Evolutionary conservation across 352 stramenopile genomes (phyloP).

Genomic region (Thraustochytrium sp.): DNA sequence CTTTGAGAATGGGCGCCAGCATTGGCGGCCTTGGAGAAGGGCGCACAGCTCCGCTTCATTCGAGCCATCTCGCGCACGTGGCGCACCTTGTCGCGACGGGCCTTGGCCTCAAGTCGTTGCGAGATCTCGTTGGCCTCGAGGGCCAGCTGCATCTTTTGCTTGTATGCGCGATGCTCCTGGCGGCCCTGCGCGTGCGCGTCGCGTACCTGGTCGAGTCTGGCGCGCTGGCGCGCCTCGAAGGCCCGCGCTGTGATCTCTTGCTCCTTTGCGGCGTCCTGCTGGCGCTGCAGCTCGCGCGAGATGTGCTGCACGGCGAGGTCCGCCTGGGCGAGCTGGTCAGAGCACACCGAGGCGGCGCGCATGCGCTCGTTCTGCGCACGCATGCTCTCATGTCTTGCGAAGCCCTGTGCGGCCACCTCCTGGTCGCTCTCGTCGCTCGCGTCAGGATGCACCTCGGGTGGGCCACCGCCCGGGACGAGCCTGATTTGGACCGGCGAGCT

Average conservation of each 20-base stretch:
- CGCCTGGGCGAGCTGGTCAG: too few species aligned
- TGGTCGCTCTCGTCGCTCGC: too few species aligned
- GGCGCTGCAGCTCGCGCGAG: background rate
- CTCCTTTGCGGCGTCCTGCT: background rate
- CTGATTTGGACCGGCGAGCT: too few species aligned
- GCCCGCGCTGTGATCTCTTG: background rate
- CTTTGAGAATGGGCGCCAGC: background rate
- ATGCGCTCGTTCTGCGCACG: too few species aligned
- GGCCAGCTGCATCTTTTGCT: background rate
- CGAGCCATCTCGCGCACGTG: background rate
- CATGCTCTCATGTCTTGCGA: too few species aligned
- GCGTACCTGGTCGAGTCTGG: background rate
- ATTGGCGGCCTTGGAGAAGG: background rate
- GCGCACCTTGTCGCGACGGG: background rate
- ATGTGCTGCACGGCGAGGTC: background rate
- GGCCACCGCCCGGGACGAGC: too few species aligned
- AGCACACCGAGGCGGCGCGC: too few species aligned
- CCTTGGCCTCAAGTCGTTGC: background rate
- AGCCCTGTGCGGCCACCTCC: too few species aligned
- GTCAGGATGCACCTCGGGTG: too few species aligned
- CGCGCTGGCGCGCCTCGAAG: background rate
- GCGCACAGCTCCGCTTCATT: slow-evolving; percentile 18
- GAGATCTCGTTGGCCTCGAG: background rate
- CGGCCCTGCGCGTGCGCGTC: background rate
- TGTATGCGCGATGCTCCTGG: background rate